phyloP scores from a whole-genome alignment of 1,139 yeast species.

The Geotrichum reessii region DNA sequence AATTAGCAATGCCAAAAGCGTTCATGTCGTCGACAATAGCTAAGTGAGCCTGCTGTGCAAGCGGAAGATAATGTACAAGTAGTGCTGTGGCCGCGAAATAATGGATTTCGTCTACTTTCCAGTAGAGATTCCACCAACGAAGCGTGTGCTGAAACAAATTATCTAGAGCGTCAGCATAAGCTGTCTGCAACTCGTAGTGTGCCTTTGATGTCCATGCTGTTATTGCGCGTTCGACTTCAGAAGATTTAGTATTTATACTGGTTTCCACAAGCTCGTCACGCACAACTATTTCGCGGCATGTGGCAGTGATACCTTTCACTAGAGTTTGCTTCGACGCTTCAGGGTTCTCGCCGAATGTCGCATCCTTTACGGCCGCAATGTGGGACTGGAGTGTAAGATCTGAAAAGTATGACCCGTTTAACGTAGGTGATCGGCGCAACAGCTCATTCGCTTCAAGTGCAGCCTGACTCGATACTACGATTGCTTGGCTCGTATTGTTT shows the following conservation, averaged over 20 bases:
- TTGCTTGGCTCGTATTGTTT: background rate
- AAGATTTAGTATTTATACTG: conserved; percentile 23
- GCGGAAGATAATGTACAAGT: conserved; percentile 28
- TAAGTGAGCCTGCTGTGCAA: conserved; percentile 27
- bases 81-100: conserved; percentile 23
- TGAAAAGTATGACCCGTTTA: conserved; percentile 28
- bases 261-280: conserved; percentile 18
- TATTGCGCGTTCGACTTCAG: conserved; percentile 18
- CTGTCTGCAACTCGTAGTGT: conserved; percentile 37
- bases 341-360: conserved; percentile 9
- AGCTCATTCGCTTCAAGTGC: conserved; percentile 30
- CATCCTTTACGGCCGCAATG: conserved; percentile 25
- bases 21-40: conserved; percentile 34
- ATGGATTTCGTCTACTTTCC: conserved; percentile 36
- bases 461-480: conserved; percentile 22
- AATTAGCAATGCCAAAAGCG: conserved; percentile 25
- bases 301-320: conserved; percentile 24
- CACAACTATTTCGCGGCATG: conserved; percentile 28
- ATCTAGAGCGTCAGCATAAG: background rate
- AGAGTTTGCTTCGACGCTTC: background rate
- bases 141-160: conserved; percentile 19
- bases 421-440: conserved; percentile 30
- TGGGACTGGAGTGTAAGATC: conserved; percentile 28
- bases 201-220: conserved; percentile 36
- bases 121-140: conserved; percentile 39